Evolutionary conservation across 306 rosid species (phyloP), one percentile per base, ranked within the genome.

Genomic region (Delonix regia): DNA sequence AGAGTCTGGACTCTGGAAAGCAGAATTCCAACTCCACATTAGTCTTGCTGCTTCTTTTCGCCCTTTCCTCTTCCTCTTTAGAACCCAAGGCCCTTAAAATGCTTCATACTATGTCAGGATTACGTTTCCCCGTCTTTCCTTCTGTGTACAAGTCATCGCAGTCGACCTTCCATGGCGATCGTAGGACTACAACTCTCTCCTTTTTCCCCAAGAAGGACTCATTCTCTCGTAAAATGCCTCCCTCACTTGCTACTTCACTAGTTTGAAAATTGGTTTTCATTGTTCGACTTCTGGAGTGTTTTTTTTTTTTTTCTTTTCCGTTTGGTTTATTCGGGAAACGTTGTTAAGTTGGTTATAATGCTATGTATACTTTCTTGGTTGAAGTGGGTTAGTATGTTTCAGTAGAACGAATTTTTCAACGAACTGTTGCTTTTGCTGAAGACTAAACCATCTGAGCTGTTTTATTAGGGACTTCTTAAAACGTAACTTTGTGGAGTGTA

Each of bases 101-200:
- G 97, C 94, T 87, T 78, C 92, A 83, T 19, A 89, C 98, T 0
- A 61, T 89, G 68, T 85, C 94, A 4, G 97, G 94, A 55, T 85
- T 94, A 55, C 93, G 93, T 30, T 82, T 89, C 77, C 91, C 94
- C 21, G 76, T 76, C 5, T 27, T 82, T 79, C 90, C 93, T 36
- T 70, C 93, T 2, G 30, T 55, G 19, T 64, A 77, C 78, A 85
- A 65, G 22, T 70, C 84, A 25, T 83, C 86, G 57, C 84, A 75
- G 7, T 56, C 82, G 10, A 75, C 19, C 78, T 64, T 84, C 82
- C 80, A 56, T 69, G 84, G 83, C 77, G 86, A 80, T 82, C 88
- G 80, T 22, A 65, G 86, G 49, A 73, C 76, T 39, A 63, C 83
- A 9, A 66, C 73, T 30, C 74, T 82, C 55, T 86, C 90, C 16